Base-by-base conservation (phyloP, 345 rosid species). In the Camelina laxa region DNA sequence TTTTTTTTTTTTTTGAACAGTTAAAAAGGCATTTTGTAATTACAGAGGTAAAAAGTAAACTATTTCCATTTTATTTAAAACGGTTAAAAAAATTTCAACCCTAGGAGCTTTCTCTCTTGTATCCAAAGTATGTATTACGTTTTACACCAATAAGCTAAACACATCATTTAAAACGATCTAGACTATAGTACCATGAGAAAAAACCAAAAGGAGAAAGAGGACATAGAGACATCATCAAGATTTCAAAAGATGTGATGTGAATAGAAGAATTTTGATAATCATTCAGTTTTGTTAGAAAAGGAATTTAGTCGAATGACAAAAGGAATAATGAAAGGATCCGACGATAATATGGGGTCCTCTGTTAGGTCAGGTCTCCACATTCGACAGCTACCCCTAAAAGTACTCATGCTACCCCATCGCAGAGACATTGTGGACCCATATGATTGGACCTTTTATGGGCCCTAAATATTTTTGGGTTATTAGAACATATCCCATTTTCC, bases 331-430 rank as follows among this genome's bases (percentile, higher is more conserved):
- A 60, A 27, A 44, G 79, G 69, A 60, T 69, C 13, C 13, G 59
- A 17, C 13, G 36, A 33, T 33, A 33, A 42, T 42, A 47, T 16
- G 36, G 80, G 71, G 36, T 33, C 36, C 70, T 63, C 27, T 39
- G 80, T 70, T 76, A 63, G 80, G 80, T 76, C 76, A 76, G 72
- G 80, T 76, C 72, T 70, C 67, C 72, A 70, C 80, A 63, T 76
- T 76, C 60, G 75, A 73, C 65, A 70, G 75, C 75, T 76, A 63
- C 44, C 9, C 10, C 45, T 47, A 22, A 76, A 70, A 70, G 80
- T 64, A 70, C 70, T 64, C 20, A 56, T 64, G 75, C 72, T 65
- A 2, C 30, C 75, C 75, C 71, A 69, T 22, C 6, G 16, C 24
- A 54, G 6, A 69, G 53, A 69, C 75, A 47, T 19, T 14, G 55